Conservation (phyloP, 2,329 filamentous ascomycete species). For the Dothidotthia symphoricarpi region DNA sequence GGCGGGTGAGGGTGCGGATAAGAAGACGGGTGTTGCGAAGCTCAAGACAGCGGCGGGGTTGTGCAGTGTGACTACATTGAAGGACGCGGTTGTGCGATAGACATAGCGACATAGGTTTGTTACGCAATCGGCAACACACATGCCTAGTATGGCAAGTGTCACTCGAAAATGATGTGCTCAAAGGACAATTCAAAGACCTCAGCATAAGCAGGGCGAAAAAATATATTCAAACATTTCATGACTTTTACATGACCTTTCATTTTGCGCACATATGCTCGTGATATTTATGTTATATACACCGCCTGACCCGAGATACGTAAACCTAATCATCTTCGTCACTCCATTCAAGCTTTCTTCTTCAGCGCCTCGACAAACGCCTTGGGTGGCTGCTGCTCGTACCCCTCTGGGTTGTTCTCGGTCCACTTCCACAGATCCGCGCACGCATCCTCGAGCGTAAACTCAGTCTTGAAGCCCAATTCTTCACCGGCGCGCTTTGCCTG, state of each 20-base stretch:
- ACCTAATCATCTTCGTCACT: too few species aligned
- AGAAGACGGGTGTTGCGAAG: conserved; percentile 56
- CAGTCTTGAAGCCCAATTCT: conserved; percentile 90
- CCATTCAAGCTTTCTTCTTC: conserved; percentile 28
- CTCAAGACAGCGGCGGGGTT: conserved; percentile 77
- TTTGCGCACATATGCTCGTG: too few species aligned
- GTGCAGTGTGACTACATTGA: conserved; percentile 80
- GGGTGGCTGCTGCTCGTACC: conserved; percentile 90
- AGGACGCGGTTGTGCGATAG: conserved; percentile 79
- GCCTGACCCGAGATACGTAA: too few species aligned
- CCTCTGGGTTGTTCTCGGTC: conserved; percentile 95
- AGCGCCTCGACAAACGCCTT: conserved; percentile 67
- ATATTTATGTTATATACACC: too few species aligned
- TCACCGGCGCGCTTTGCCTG: conserved; percentile 83
- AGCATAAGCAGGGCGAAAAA: too few species aligned
- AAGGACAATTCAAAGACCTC: too few species aligned
- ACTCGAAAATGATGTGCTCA: too few species aligned
- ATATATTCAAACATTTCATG: too few species aligned
- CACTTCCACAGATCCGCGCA: conserved; percentile 95
- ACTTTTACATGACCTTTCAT: too few species aligned
- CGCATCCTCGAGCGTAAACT: conserved; percentile 85
- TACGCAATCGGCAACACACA: too few species aligned
- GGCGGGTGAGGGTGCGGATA: conserved; percentile 63
- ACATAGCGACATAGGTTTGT: too few species aligned
- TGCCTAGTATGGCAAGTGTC: too few species aligned